Base-by-base conservation (phyloP, 305 asterid species). In the Striga hermonthica region DNA sequence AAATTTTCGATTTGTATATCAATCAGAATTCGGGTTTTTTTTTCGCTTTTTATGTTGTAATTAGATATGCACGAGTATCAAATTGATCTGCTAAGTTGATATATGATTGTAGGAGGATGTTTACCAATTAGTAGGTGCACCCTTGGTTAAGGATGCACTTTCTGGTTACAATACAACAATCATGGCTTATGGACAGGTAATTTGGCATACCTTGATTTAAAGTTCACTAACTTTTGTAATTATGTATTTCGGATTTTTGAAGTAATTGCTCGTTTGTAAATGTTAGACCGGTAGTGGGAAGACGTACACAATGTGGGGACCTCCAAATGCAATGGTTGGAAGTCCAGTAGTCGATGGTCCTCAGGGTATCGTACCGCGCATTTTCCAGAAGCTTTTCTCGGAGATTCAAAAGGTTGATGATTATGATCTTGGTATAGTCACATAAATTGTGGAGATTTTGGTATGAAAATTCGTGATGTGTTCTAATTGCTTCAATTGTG, bases 291-390 rank as follows among this genome's bases (percentile, higher is more conserved):
- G 97, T 45, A 92, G 91, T 78, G 98, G 98, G 31, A 89, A 92
- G 80, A 80, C 97, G 15, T 87, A 79, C 71, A 89, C 97, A 45
- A 85, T 92, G 96, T 92, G 97, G 96, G 97, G 98, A 59, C 95
- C 97, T 9, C 97, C 81, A 14, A 87, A 89, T 73, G 87, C 98
- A 9, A 87, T 92, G 89, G 84, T 89, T 66, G 96, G 81, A 35
- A 79, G 75, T 78, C 94, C 87, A 49, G 76, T 85, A 31, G 75
- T 73, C 53, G 63, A 60, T 78, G 89, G 82, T 55, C 81, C 74
- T 80, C 96, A 86, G 77, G 98, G 98, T 63, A 69, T 87, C 60
- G 97, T 75, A 43, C 96, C 98, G 2, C 91, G 97, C 68, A 80
- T 92, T 72, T 89, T 92, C 77, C 87, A 81, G 81, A 78, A 69